phyloP scores from a whole-genome alignment of 305 asterid genomes.

The Fraxinus angustifolia region DNA sequence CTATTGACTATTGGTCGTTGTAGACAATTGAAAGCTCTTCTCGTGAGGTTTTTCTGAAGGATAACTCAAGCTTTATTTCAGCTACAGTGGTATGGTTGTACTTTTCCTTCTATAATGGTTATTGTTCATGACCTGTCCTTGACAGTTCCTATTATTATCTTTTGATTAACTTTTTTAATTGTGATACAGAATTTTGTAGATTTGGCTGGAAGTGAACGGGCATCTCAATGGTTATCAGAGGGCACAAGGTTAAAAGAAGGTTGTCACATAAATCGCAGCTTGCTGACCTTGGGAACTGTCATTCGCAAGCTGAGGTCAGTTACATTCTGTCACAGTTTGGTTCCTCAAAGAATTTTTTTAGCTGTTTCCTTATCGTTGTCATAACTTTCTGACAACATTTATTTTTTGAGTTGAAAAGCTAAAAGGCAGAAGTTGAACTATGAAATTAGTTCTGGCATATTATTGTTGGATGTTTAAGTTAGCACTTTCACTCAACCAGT shows the following conservation, averaged over 20 bases:
- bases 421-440: not conserved
- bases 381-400: not conserved
- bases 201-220: slow-evolving; percentile 97
- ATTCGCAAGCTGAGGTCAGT: slow-evolving; percentile 86
- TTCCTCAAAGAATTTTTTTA: not conserved
- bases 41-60: slow-evolving; percentile 56
- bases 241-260: slow-evolving; percentile 96
- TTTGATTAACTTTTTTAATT: slow-evolving; percentile 54
- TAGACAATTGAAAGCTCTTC: slow-evolving; percentile 92
- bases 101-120: not conserved
- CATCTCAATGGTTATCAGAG: slow-evolving; percentile 87
- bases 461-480: not conserved
- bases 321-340: not conserved
- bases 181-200: slow-evolving; percentile 85
- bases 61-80: slow-evolving; percentile 53
- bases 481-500: not conserved
- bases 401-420: not conserved
- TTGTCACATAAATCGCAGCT: slow-evolving; percentile 92
- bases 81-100: slow-evolving; percentile 72
- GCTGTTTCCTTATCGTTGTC: not conserved
- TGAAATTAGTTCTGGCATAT: not conserved
- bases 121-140: not conserved
- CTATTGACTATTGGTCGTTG: slow-evolving; percentile 23
- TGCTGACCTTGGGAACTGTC: slow-evolving; percentile 86
- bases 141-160: slow-evolving; percentile 38